Evolutionary conservation across 2,329 filamentous ascomycete species (phyloP).

Genomic region (Tolypocladium album): DNA sequence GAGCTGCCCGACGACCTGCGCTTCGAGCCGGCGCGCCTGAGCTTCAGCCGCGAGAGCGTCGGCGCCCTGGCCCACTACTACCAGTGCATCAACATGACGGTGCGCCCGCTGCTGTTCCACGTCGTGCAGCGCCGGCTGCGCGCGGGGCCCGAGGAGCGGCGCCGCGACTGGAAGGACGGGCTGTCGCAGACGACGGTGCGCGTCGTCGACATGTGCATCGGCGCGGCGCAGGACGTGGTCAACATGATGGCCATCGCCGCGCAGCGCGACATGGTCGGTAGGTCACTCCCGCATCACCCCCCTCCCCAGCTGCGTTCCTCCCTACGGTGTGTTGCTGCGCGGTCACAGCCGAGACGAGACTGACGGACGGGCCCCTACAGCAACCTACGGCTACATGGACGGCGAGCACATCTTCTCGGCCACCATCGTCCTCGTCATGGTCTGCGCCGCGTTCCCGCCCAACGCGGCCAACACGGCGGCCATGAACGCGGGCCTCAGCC

Average conservation of each 20-base stretch:
- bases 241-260: constrained; percentile 11
- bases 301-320: no score
- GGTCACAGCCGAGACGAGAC: no score
- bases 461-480: constrained; percentile 27
- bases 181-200: constrained; percentile 35
- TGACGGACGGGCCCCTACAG: constrained; percentile 14
- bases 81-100: constrained; percentile 48
- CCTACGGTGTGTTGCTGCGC: no score
- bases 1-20: constrained; percentile 34
- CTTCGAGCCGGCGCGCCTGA: constrained; percentile 34
- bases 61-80: constrained; percentile 44
- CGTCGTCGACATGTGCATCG: constrained; percentile 41
- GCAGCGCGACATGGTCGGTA: constrained; percentile 25
- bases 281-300: not conserved
- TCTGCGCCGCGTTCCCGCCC: constrained; percentile 39
- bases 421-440: constrained; percentile 42
- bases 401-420: constrained; percentile 45
- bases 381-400: constrained; percentile 48
- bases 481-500: constrained; percentile 33
- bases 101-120: constrained; percentile 40
- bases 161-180: constrained; percentile 24
- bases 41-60: constrained; percentile 36
- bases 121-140: constrained; percentile 37
- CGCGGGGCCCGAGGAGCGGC: constrained; percentile 15
- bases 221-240: constrained; percentile 32